Evolutionary conservation across 306 rosid genomes (phyloP).

Genomic region (Rubus idaeus): DNA sequence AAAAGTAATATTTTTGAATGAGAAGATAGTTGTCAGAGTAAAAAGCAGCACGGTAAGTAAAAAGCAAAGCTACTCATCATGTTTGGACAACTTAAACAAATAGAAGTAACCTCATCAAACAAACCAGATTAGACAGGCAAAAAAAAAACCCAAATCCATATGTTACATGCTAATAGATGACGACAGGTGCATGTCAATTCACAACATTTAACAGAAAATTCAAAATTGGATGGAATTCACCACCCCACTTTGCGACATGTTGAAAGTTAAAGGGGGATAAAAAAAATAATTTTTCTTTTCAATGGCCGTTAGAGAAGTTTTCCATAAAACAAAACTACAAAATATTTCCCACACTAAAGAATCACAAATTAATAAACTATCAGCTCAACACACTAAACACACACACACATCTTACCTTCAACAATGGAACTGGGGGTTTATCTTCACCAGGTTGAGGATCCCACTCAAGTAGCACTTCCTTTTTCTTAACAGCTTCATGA

Average conservation of each 20-base stretch:
- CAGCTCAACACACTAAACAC: background rate
- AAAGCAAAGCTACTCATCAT: background rate
- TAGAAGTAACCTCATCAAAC: slow-evolving; percentile 2
- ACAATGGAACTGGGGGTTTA: slow-evolving; percentile 90
- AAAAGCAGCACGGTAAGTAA: too few species aligned
- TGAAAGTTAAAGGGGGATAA: background rate
- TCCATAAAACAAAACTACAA: background rate
- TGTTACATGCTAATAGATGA: background rate
- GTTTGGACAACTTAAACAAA: background rate
- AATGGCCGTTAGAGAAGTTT: background rate
- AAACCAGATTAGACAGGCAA: slow-evolving; percentile 5
- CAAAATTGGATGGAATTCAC: background rate
- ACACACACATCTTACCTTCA: slow-evolving; percentile 56
- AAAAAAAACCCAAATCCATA: background rate
- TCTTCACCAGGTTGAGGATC: slow-evolving; percentile 91
- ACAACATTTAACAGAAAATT: background rate
- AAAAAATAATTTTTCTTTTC: background rate
- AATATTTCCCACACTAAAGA: background rate
- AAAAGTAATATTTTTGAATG: background rate
- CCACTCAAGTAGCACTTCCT: slow-evolving; percentile 92
- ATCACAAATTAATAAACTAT: background rate
- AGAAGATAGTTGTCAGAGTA: background rate
- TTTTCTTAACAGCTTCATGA: slow-evolving; percentile 72
- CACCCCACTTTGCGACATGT: background rate
- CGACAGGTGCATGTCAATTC: background rate